Evolutionary conservation across 2,329 filamentous ascomycete genomes (phyloP), one percentile per base, ranked within the genome.

Genomic region (Phialemoniopsis sp.): DNA sequence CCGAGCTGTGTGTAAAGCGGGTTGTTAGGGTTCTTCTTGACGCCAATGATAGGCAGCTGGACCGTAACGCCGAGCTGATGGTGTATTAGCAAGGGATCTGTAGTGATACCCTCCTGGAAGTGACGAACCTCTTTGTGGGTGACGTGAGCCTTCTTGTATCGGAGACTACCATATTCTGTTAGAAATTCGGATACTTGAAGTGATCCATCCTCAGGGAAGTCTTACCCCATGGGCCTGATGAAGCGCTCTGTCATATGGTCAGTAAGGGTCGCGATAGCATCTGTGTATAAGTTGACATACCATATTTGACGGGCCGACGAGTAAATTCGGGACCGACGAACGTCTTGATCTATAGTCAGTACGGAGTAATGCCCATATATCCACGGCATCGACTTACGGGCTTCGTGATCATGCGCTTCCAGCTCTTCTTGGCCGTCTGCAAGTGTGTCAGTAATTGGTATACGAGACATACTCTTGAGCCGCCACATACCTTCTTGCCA

Each of bases 301-400:
- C 68, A 59, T 48, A 73, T 72, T 89, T 95, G 53, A 93, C 89
- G 13, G 93, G 90, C 39, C 89, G 70, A 57, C 89, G 73, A 15
- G 90, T 96, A 63, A 95, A 96, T 53, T 95, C 89, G 28, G 79
- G 80, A 0, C 90, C 91, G 16, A 97, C 91, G 62, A 97, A 97
- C 0, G 88, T 89, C 9, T 26, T 26, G 21, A 10, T n/a, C 21
- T 26, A 6, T 26, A 6, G 10, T 26, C 21, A 26, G 21, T 26
- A 26, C 21, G 10, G 10, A 10, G 10, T 26, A 6, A 6, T 6
- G 6, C 6, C 21, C 6, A 26, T 6, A 26, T 26, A 10, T 10
- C 21, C 21, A 26, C 21, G 6, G 10, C 10, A 26, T 26, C 21
- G 21, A 26, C 21, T 26, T 26, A 26, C 21, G 6, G 85, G 85